Evolutionary conservation across 441 rosid species (phyloP).

Genomic region (Adansonia gregorii): DNA sequence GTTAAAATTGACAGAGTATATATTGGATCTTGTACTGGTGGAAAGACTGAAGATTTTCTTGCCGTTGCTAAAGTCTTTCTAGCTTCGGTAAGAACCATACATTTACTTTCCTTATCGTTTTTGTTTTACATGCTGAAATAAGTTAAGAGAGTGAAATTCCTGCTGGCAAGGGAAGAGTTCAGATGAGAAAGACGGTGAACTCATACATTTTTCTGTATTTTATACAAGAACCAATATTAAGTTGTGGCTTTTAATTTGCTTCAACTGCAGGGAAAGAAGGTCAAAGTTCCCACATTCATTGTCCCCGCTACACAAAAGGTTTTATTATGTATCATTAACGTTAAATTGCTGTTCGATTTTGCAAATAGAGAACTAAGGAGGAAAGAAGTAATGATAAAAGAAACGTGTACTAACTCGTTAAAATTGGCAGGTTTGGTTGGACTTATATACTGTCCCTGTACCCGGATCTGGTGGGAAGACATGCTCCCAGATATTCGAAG

Average conservation of each 20-base stretch:
- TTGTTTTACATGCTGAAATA: not conserved
- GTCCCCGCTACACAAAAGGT: slow-evolving; percentile 99
- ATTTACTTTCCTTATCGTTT: not conserved
- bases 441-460: slow-evolving; percentile 76
- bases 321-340: slow-evolving; percentile 13
- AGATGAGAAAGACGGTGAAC: not conserved
- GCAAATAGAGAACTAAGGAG: not conserved
- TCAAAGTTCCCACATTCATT: slow-evolving; percentile 95
- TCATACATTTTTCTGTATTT: not conserved
- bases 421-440: slow-evolving; percentile 85
- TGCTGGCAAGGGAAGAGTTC: not conserved
- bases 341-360: not conserved
- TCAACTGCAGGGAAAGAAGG: slow-evolving; percentile 72
- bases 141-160: not conserved
- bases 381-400: not conserved
- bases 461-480: slow-evolving; percentile 97
- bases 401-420: slow-evolving; percentile 20
- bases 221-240: not conserved
- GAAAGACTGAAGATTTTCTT: slow-evolving; percentile 91
- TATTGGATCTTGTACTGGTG: slow-evolving; percentile 98
- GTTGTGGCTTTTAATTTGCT: slow-evolving; percentile 23
- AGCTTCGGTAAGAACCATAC: slow-evolving; percentile 64
- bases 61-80: slow-evolving; percentile 90
- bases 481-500: slow-evolving; percentile 93
- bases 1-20: slow-evolving; percentile 97